phyloP scores from a whole-genome alignment of 352 stramenopile genomes.

The Phytophthora litchii region DNA sequence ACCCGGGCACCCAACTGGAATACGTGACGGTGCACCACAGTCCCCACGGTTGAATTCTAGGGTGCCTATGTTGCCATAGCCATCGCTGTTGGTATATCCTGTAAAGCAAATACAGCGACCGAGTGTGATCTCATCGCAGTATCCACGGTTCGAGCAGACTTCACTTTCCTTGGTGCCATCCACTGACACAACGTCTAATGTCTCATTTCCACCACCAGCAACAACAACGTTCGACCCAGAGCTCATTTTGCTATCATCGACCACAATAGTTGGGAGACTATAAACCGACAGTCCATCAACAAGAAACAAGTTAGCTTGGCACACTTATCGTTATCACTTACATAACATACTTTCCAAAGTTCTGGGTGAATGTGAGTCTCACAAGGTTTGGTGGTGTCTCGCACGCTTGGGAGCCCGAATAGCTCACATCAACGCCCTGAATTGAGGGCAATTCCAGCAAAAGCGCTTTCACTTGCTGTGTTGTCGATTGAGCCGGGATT shows the following conservation, averaged over 20 bases:
- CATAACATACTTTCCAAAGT: slow-evolving; percentile 76
- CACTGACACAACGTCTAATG: slow-evolving; percentile 35
- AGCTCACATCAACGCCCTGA: slow-evolving; percentile 57
- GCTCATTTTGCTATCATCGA: slow-evolving; percentile 40
- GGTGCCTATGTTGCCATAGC: slow-evolving; percentile 51
- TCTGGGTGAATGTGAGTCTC: slow-evolving; percentile 76
- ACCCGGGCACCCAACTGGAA: slow-evolving; percentile 65
- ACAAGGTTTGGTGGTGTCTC: slow-evolving; percentile 68
- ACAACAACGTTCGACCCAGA: slow-evolving; percentile 41
- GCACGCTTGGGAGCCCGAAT: slow-evolving; percentile 63
- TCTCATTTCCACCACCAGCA: slow-evolving; percentile 20
- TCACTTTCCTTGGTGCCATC: slow-evolving; percentile 74
- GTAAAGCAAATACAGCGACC: slow-evolving; percentile 65
- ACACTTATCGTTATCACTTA: neutral
- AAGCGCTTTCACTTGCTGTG: slow-evolving; percentile 38
- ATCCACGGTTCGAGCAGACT: slow-evolving; percentile 68
- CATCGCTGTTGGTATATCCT: slow-evolving; percentile 73
- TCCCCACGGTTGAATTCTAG: slow-evolving; percentile 64
- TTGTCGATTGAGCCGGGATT: slow-evolving; percentile 55
- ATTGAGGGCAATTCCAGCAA: slow-evolving; percentile 56
- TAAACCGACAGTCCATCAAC: slow-evolving; percentile 11
- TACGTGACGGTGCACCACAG: slow-evolving; percentile 61
- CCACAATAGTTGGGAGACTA: slow-evolving; percentile 65
- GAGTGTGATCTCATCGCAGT: slow-evolving; percentile 63
- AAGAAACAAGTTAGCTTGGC: slow-evolving; percentile 2